phyloP scores from a whole-genome alignment of 169 alveolate species.

The Miamiensis avidus region DNA sequence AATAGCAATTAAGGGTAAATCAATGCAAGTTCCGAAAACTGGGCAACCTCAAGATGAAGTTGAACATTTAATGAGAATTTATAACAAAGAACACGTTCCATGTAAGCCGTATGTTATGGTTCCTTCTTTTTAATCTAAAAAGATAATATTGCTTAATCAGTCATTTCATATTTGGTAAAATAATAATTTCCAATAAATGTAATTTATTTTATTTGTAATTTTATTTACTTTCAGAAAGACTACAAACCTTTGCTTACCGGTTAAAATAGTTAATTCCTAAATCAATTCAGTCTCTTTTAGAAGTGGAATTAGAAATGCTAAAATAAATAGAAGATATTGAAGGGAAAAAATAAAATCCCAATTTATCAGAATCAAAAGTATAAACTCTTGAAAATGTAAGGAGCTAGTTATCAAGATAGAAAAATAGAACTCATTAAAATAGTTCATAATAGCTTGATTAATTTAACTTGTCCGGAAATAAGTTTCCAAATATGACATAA shows the following conservation, averaged over 20 bases:
- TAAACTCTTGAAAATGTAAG: too few species aligned
- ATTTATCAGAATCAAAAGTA: too few species aligned
- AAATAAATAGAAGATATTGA: constrained; percentile 1
- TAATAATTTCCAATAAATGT: neutral
- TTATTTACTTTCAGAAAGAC: constrained; percentile 13
- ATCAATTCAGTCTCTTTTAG: constrained; percentile 6
- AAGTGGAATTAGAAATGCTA: constrained; percentile 21
- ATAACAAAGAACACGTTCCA: constrained; percentile 22
- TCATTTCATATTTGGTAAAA: constrained; percentile 14
- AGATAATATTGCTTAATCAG: constrained; percentile 7
- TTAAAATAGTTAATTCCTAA: constrained; percentile 10
- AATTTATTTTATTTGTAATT: too few species aligned
- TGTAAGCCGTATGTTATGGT: constrained; percentile 25
- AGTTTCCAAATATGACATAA: too few species aligned
- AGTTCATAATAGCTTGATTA: too few species aligned
- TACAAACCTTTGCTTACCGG: constrained; percentile 22
- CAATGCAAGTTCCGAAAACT: neutral
- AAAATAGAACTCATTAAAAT: too few species aligned
- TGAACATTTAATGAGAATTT: constrained; percentile 23
- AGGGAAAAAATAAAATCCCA: too few species aligned
- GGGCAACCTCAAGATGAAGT: constrained; percentile 11
- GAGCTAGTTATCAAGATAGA: too few species aligned
- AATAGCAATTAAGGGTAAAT: neutral
- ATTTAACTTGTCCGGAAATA: too few species aligned
- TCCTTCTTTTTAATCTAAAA: constrained; percentile 9